Evolutionary conservation across 140 eudicot genomes (phyloP).

Genomic region (Oenanthe javanica): DNA sequence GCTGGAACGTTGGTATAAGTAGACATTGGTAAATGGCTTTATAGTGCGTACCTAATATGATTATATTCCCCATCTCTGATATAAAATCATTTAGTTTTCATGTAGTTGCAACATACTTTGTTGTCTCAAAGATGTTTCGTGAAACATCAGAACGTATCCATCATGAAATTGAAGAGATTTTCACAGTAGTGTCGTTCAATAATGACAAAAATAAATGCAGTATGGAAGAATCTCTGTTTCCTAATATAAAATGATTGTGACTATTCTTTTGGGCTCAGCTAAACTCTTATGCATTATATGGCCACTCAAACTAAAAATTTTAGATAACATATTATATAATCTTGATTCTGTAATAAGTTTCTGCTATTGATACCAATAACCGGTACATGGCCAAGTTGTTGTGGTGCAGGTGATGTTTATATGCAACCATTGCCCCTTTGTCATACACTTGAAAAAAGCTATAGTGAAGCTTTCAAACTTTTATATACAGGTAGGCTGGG

Average conservation of each 20-base stretch:
- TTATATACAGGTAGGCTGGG: constrained; percentile 51
- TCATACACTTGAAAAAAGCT: constrained; percentile 76
- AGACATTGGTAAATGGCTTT: background rate
- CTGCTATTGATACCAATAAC: background rate
- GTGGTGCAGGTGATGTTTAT: constrained; percentile 81
- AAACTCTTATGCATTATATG: background rate
- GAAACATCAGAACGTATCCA: background rate
- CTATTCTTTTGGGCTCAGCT: background rate
- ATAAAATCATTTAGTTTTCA: background rate
- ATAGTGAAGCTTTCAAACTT: constrained; percentile 79
- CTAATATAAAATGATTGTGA: background rate
- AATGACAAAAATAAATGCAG: background rate
- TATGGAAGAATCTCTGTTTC: background rate
- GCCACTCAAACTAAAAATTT: background rate
- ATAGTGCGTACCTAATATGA: background rate
- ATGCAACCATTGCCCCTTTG: constrained; percentile 98
- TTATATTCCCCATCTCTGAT: background rate
- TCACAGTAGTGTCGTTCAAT: background rate
- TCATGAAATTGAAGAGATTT: background rate
- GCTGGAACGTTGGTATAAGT: background rate
- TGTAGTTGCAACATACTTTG: background rate
- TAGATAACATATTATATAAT: background rate
- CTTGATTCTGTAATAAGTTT: background rate
- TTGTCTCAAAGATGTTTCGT: background rate
- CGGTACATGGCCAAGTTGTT: constrained; percentile 8